phyloP scores from a whole-genome alignment of 257 asterid species.

The Plantago major region DNA sequence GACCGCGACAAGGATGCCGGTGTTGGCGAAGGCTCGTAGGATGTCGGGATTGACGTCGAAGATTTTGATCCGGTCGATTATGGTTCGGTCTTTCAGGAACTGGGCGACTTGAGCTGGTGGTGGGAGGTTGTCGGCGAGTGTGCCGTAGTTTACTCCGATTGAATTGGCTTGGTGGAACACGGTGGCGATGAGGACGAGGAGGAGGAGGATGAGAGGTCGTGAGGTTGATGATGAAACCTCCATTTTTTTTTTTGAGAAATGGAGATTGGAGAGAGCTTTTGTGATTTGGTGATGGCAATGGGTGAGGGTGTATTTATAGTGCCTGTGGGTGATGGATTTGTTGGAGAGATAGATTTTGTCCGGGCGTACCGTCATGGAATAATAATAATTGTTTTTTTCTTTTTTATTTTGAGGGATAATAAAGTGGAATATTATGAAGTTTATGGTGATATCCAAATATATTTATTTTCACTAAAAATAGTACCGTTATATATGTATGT shows the following conservation, averaged over 20 bases:
- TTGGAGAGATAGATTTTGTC: conserved; percentile 3
- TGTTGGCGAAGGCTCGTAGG: conserved; percentile 69
- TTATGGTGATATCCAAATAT: too few relatives aligned
- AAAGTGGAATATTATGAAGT: too few relatives aligned
- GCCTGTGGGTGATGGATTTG: too few relatives aligned
- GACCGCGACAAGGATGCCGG: conserved; percentile 69
- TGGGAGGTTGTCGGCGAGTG: conserved; percentile 81
- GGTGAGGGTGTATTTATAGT: background rate
- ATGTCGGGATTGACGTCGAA: conserved; percentile 83
- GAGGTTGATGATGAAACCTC: conserved; percentile 9
- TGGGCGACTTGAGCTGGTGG: conserved; percentile 71
- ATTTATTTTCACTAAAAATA: too few relatives aligned
- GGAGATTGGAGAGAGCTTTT: background rate
- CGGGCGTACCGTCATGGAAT: background rate
- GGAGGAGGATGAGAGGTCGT: too few relatives aligned
- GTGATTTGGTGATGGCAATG: background rate
- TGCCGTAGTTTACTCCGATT: conserved; percentile 91
- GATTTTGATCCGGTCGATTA: conserved; percentile 67
- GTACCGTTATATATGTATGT: too few relatives aligned
- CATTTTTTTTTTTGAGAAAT: conserved; percentile 3
- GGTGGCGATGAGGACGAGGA: conserved; percentile 30
- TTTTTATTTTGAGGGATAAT: too few relatives aligned
- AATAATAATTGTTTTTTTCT: too few relatives aligned
- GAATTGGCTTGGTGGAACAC: conserved; percentile 29
- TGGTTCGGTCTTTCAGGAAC: conserved; percentile 60